Conservation (phyloP, 163 green algal genomes). For the Volvox carteri region DNA sequence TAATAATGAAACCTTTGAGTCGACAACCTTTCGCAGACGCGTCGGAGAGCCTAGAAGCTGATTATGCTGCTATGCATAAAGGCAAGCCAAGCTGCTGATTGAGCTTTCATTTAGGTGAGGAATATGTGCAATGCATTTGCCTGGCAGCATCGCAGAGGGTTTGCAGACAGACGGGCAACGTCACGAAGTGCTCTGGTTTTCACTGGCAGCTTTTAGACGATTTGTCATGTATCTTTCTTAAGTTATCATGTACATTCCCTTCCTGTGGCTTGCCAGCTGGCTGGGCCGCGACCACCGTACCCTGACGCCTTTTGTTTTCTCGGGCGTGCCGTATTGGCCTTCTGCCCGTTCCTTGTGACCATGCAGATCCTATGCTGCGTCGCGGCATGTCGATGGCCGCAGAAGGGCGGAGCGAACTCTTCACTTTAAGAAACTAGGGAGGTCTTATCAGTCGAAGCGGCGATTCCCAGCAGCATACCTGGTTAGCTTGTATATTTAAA, state of each 20-base stretch:
- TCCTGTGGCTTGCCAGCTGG: constrained; percentile 22
- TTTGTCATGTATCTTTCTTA: neutral
- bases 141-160: neutral
- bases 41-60: neutral
- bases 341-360: neutral
- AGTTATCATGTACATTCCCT: neutral
- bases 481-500: too few relatives aligned
- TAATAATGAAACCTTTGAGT: neutral
- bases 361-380: neutral
- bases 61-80: neutral
- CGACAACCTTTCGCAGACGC: neutral
- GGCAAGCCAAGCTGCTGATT: too few relatives aligned
- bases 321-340: neutral
- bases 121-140: too few relatives aligned
- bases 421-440: neutral
- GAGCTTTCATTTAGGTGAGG: too few relatives aligned
- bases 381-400: neutral
- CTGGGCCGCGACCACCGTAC: constrained; percentile 34
- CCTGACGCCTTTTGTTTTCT: neutral
- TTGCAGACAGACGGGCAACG: constrained; percentile 2
- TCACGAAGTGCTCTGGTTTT: neutral
- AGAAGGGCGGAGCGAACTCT: neutral
- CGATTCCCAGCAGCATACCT: too few relatives aligned
- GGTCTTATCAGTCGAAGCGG: too few relatives aligned
- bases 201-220: neutral